Evolutionary conservation across 805 yeast species (phyloP).

Genomic region (Komagataella phaffii): DNA sequence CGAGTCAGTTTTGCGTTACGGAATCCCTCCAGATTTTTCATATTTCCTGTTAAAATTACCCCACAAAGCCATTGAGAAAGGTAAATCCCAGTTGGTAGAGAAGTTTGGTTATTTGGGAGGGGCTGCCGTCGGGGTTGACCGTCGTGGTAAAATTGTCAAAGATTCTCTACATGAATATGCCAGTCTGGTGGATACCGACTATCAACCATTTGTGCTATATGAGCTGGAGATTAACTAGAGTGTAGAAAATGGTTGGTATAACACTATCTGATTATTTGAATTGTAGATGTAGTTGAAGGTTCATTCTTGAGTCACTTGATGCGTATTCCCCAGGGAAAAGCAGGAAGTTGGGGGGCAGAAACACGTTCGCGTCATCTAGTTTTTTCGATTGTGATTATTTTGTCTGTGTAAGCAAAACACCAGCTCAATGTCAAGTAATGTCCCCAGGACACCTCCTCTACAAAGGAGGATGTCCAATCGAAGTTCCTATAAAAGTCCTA

Average conservation of each 20-base stretch:
- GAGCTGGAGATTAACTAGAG: slow-evolving; percentile 27
- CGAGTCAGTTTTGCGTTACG: slow-evolving; percentile 90
- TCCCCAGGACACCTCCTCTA: not conserved
- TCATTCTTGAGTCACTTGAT: not conserved
- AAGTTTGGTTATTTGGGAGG: slow-evolving; percentile 90
- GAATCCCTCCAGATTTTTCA: slow-evolving; percentile 87
- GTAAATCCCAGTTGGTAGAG: slow-evolving; percentile 55
- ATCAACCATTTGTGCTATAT: slow-evolving; percentile 91
- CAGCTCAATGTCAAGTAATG: not conserved
- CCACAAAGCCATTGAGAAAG: slow-evolving; percentile 30
- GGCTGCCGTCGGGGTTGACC: slow-evolving; percentile 63
- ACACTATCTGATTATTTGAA: not conserved
- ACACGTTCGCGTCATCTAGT: not conserved
- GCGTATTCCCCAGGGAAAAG: not conserved
- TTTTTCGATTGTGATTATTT: not conserved
- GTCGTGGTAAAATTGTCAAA: slow-evolving; percentile 49
- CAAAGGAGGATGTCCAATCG: not conserved
- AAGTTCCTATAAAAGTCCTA: not conserved
- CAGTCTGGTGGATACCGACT: slow-evolving; percentile 84
- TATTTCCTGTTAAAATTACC: slow-evolving; percentile 32
- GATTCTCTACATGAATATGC: slow-evolving; percentile 76
- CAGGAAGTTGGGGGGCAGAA: not conserved
- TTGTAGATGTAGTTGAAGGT: not conserved
- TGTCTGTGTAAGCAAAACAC: not conserved
- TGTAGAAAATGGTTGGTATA: not conserved